Evolutionary conservation across 2,329 filamentous ascomycete species (phyloP).

Genomic region (Scedosporium minutisporum): DNA sequence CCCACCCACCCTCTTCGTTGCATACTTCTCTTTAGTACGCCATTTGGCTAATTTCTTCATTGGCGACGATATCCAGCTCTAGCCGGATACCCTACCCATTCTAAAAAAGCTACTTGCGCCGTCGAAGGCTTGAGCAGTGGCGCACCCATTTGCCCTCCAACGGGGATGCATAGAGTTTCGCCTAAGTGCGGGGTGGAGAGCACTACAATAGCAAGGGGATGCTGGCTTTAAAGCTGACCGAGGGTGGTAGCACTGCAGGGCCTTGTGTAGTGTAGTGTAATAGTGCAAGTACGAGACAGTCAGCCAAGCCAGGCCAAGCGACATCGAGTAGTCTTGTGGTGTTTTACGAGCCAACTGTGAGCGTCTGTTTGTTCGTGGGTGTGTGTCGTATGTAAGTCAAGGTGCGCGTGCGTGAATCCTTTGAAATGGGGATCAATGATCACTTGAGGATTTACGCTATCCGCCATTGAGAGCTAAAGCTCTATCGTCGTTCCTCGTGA

Average conservation of each 20-base stretch:
- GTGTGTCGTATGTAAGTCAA: too few species aligned
- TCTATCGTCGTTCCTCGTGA: too few species aligned
- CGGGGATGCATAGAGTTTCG: background rate
- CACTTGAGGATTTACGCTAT: too few species aligned
- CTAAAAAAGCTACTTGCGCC: background rate
- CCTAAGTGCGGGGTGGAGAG: background rate
- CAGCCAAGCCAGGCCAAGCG: too few species aligned
- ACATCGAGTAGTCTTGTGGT: too few species aligned
- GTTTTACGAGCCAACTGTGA: too few species aligned
- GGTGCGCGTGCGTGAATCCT: too few species aligned
- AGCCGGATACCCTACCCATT: background rate
- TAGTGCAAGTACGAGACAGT: background rate
- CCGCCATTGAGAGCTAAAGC: too few species aligned
- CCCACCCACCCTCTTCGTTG: background rate
- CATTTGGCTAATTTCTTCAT: background rate
- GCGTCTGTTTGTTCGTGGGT: too few species aligned
- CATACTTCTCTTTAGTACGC: background rate
- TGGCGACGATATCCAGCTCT: background rate
- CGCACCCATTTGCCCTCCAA: background rate
- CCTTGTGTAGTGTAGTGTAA: background rate
- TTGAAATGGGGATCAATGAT: too few species aligned
- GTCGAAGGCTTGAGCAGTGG: background rate
- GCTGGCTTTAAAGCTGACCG: background rate
- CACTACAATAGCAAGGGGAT: background rate
- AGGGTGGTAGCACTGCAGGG: background rate